Evolutionary conservation across 106 monocot species (phyloP), one percentile per base, ranked within the genome.

Genomic region (Hemerocallis citrina): DNA sequence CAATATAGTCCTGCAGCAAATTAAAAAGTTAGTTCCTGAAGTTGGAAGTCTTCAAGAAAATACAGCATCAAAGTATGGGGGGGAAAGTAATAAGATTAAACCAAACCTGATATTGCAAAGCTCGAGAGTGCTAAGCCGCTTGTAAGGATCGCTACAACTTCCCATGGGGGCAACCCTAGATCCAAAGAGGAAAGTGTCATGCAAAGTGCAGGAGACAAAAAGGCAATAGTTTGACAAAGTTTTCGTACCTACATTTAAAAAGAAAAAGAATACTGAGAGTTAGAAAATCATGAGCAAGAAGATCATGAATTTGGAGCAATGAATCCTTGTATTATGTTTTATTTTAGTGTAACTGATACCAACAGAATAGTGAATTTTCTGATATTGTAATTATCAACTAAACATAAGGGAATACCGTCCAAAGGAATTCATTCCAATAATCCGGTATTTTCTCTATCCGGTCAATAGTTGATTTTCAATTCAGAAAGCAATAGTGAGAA

Each of bases 151-250:
- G 61, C 79, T 42, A 98, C 91, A 52, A 84, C 66, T 74, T 87
- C 90, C 96, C 96, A 98, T 27, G 66, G 87, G 30, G 90, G 81
- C 56, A 91, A 63, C 9, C 87, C 91, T 67, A 98, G 59, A 83
- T 98, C 96, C 71, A 98, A 57, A 69, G 96, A 91, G 24, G 86
- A 91, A 72, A 98, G 79, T 14, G 70, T 86, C 95, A 96, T 96
- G 81, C 83, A 96, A 72, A 81, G 45, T 62, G 90, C 91, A 42
- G 96, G 91, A 68, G 96, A 98, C 74, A 98, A 7, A 75, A 98
- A 98, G 28, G 84, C 96, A 72, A 98, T 80, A 64, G 87, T 81
- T 77, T 91, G 96, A 77, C 96, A 98, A 69, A 91, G 73, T 82
- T 98, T 98, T 69, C 96, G 77, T 28, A 98, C 96, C 96, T 98